Evolutionary conservation across 1,284 basidiomycete genomes (phyloP).

Genomic region (Microstroma glucosiphilum): DNA sequence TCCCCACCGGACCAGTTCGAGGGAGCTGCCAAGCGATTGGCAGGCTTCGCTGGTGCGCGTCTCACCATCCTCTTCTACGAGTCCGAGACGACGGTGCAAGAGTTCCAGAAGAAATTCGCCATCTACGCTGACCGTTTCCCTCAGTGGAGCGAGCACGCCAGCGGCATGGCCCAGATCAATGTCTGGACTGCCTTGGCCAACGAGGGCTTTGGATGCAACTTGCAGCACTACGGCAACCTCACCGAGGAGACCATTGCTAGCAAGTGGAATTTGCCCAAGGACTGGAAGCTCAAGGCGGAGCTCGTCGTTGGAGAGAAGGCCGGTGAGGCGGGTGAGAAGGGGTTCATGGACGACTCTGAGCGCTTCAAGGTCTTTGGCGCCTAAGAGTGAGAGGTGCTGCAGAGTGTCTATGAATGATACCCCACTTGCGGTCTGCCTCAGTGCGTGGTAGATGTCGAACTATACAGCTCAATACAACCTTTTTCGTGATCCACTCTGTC

Average conservation of each 20-base stretch:
- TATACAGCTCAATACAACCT: no score
- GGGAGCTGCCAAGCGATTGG: conserved; percentile 34
- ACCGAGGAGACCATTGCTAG: conserved; percentile 36
- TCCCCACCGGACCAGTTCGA: conserved; percentile 13
- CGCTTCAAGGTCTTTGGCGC: neutral
- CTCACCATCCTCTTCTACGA: conserved; percentile 55
- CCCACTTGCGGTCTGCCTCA: no score
- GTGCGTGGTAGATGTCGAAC: no score
- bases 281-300: conserved; percentile 53
- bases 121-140: conserved; percentile 52
- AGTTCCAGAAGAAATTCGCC: conserved; percentile 51
- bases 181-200: conserved; percentile 54
- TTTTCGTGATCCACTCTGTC: no score
- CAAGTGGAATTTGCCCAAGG: conserved; percentile 49
- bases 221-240: conserved; percentile 51
- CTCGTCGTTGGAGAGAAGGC: conserved; percentile 54
- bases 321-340: conserved; percentile 49
- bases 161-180: conserved; percentile 52
- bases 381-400: no score
- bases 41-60: conserved; percentile 51
- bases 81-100: conserved; percentile 26
- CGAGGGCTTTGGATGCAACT: conserved; percentile 54
- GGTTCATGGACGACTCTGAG: conserved; percentile 47
- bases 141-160: conserved; percentile 26
- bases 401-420: no score